Evolutionary conservation across 2,329 filamentous ascomycete species (phyloP), one percentile per base, ranked within the genome.

Genomic region (Cadophora sp.): DNA sequence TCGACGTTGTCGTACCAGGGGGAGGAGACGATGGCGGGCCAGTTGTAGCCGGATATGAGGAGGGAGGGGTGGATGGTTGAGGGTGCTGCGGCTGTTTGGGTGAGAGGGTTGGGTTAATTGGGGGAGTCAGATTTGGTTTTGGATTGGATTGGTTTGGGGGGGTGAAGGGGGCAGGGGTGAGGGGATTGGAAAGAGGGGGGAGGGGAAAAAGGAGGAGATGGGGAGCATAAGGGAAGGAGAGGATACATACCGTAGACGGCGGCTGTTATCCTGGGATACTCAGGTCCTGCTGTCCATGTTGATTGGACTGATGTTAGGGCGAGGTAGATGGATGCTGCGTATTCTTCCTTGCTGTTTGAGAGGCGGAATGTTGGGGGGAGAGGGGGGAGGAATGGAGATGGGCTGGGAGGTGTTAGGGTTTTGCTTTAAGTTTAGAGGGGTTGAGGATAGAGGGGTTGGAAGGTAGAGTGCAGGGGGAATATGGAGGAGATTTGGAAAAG

Each of bases 1-100:
- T 62, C 61, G 7, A 68, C 40, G 50, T 24, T 53, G n/a, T n/a
- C 48, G 22, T 64, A 68, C 66, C 66, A 68, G 6, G 61, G 40
- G 6, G 51, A 40, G 12, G 43, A 40, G 29, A 68, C 66, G 26
- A 68, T 64, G 12, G 14, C 14, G 11, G 60, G 53, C 66, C 66
- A 68, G 40, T 61, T 63, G 26, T 63, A 64, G 40, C 43, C 40
- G 9, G 56, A 34, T 0, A 16, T 1, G 9, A 22, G 31, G 34
- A 66, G 56, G 11, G 64, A 61, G 19, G 56, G 24, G 46, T 29
- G 58, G 5, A 48, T 34, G n/a, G 24, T 53, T 29, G 31, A 6
- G 2, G 62, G 51, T 7, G 62, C 62, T n/a, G 50, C 62, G 26
- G 53, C 62, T 64, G 53, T 56, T 31, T 34, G 31, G 12, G 46